phyloP scores from a whole-genome alignment of 2,329 filamentous ascomycete species.

The Trichoderma sp. region DNA sequence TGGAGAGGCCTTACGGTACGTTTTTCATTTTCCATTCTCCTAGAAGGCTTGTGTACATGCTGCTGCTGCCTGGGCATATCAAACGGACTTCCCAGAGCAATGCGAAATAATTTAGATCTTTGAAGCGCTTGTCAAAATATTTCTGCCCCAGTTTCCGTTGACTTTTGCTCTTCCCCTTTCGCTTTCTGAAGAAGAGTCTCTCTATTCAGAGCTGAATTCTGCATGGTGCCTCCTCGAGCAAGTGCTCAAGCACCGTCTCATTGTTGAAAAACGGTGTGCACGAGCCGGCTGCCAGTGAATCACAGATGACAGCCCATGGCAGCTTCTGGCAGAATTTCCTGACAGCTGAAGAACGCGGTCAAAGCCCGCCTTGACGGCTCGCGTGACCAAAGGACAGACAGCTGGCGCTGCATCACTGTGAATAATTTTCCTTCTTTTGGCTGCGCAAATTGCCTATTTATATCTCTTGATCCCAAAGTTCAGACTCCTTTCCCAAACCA shows the following conservation, averaged over 20 bases:
- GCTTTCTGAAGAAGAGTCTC: no score
- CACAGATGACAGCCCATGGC: not conserved
- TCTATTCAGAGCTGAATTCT: not conserved
- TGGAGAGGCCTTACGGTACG: not conserved
- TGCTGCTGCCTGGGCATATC: not conserved
- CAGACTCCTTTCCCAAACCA: not conserved
- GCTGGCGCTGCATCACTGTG: slow-evolving; percentile 17
- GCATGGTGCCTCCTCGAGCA: not conserved
- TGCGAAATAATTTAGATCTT: not conserved
- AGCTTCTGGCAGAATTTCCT: not conserved
- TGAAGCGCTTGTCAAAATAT: not conserved
- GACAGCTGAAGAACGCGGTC: not conserved
- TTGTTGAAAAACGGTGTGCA: not conserved
- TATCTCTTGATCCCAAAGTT: slow-evolving; percentile 9
- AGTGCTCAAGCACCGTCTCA: not conserved
- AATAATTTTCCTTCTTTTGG: not conserved
- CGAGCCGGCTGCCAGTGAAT: slow-evolving; percentile 4
- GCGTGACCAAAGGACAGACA: slow-evolving; percentile 3
- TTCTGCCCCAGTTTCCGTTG: not conserved
- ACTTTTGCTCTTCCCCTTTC: not conserved
- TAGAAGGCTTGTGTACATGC: not conserved
- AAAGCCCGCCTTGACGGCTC: not conserved
- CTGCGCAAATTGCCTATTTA: slow-evolving; percentile 12
- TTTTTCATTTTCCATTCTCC: not conserved
- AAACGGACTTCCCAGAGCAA: not conserved